phyloP scores from a whole-genome alignment of 225 moss, liverwort and hornwort species.

The Takakia lepidozioides region DNA sequence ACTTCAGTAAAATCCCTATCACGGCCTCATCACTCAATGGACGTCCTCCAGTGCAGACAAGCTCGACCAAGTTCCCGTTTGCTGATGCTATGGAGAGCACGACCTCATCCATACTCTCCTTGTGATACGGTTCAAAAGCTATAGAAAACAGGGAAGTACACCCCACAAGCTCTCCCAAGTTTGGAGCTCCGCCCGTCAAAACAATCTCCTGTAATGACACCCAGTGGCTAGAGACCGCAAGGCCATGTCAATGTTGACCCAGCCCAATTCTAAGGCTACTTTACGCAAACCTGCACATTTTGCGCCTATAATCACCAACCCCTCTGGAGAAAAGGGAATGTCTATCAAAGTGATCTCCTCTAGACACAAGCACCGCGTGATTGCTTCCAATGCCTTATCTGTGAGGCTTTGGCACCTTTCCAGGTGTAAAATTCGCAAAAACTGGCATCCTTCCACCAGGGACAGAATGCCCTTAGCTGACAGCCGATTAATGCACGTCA shows the following conservation, averaged over 20 bases:
- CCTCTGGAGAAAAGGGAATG: slow-evolving; percentile 54
- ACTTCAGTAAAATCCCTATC: slow-evolving; percentile 41
- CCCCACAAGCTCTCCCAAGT: slow-evolving; percentile 45
- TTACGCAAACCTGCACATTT: slow-evolving; percentile 43
- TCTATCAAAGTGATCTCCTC: slow-evolving; percentile 56
- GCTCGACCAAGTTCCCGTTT: slow-evolving; percentile 49
- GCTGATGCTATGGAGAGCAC: slow-evolving; percentile 54
- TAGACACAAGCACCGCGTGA: slow-evolving; percentile 29
- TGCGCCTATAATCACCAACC: slow-evolving; percentile 49
- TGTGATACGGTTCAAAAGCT: slow-evolving; percentile 36
- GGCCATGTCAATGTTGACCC: slow-evolving; percentile 52
- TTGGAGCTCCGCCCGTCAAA: slow-evolving; percentile 44
- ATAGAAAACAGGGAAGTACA: slow-evolving; percentile 49
- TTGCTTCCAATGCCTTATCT: slow-evolving; percentile 54
- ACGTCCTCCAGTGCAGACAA: slow-evolving; percentile 25
- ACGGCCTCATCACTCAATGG: slow-evolving; percentile 50
- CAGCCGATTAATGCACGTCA: slow-evolving; percentile 33
- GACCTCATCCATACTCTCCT: slow-evolving; percentile 44
- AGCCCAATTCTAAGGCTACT: slow-evolving; percentile 41
- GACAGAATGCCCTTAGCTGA: slow-evolving; percentile 31
- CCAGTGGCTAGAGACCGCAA: slow-evolving; percentile 47
- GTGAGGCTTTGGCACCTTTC: slow-evolving; percentile 52
- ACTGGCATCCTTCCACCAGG: slow-evolving; percentile 24
- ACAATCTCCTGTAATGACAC: slow-evolving; percentile 48
- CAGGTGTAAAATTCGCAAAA: slow-evolving; percentile 29